Evolutionary conservation across 2,329 filamentous ascomycete genomes (phyloP).

Genomic region (Coniochaeta sp.): DNA sequence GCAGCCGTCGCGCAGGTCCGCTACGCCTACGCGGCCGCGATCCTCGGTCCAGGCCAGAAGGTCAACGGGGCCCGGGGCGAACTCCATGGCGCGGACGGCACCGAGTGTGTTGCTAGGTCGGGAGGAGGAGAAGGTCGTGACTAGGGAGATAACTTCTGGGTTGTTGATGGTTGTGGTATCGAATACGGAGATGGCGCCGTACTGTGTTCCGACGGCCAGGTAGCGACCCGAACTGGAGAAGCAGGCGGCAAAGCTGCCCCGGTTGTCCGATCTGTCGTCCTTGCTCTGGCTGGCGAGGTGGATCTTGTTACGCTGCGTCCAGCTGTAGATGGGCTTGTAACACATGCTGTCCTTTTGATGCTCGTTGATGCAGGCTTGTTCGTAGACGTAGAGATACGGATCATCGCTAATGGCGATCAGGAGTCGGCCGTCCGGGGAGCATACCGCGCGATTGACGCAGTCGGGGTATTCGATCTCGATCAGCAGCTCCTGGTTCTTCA

Average conservation of each 20-base stretch:
- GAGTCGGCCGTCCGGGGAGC: conserved; percentile 79
- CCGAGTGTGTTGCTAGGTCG: conserved; percentile 63
- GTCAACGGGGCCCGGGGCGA: conserved; percentile 84
- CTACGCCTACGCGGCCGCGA: conserved; percentile 66
- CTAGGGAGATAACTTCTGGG: conserved; percentile 48
- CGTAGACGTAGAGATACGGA: conserved; percentile 78
- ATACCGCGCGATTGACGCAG: conserved; percentile 87
- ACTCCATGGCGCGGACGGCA: conserved; percentile 84
- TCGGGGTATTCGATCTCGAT: conserved; percentile 70
- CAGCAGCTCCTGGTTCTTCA: conserved; percentile 58
- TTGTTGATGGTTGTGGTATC: conserved; percentile 45
- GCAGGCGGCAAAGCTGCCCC: conserved; percentile 70
- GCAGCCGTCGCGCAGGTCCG: conserved; percentile 63
- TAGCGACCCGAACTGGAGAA: conserved; percentile 68
- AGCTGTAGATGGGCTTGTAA: conserved; percentile 18
- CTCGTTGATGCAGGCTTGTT: conserved; percentile 28
- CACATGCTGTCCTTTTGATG: conserved; percentile 28
- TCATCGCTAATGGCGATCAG: conserved; percentile 84
- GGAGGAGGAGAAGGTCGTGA: conserved; percentile 73
- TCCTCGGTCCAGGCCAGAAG: conserved; percentile 93
- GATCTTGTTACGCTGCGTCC: conserved; percentile 44
- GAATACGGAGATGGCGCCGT: conserved; percentile 72
- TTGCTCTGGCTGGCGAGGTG: conserved; percentile 51
- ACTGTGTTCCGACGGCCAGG: conserved; percentile 72
- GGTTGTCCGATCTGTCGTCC: conserved; percentile 45